Percentiles rank a stretch among this genome's conserved stretches.
Evolutionary conservation across 768 basidiomycete species (phyloP).

Genomic region (Leccinellum albellum): DNA sequence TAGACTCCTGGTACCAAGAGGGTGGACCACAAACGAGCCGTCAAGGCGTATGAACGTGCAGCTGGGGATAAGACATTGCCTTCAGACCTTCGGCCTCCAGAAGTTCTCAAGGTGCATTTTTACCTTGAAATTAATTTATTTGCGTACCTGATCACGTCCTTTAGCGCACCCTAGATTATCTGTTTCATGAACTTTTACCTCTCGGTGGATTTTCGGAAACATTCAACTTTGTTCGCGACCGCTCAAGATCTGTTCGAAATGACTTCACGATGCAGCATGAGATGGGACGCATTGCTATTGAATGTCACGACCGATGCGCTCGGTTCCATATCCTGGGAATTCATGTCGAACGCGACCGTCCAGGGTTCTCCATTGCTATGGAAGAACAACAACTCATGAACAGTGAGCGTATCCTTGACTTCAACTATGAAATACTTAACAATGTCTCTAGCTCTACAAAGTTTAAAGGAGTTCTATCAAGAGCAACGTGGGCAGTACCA

Average conservation of each 20-base stretch:
- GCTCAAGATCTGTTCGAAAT: slow-evolving; percentile 83
- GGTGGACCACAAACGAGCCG: slow-evolving; percentile 82
- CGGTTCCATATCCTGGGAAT: slow-evolving; percentile 88
- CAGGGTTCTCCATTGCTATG: slow-evolving; percentile 58
- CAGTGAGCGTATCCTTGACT: slow-evolving; percentile 47
- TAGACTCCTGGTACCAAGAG: slow-evolving; percentile 81
- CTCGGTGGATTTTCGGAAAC: slow-evolving; percentile 65
- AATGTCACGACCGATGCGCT: slow-evolving; percentile 90
- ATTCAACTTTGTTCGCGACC: slow-evolving; percentile 86
- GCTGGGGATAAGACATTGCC: slow-evolving; percentile 90
- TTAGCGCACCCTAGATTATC: slow-evolving; percentile 86
- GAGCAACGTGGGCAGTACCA: slow-evolving; percentile 67
- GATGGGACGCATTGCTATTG: slow-evolving; percentile 72
- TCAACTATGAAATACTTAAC: not conserved
- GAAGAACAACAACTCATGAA: slow-evolving; percentile 92
- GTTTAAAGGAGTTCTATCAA: slow-evolving; percentile 89
- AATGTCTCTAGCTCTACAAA: slow-evolving; percentile 67
- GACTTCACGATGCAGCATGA: slow-evolving; percentile 94
- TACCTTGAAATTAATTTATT: not conserved
- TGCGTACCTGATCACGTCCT: not conserved
- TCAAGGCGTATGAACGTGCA: slow-evolving; percentile 93
- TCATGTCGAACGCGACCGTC: slow-evolving; percentile 56
- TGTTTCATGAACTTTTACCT: slow-evolving; percentile 79
- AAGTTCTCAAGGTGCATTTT: slow-evolving; percentile 63
- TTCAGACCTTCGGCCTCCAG: slow-evolving; percentile 87